Conservation (phyloP, 495 filamentous ascomycete species). For the Mytilinidion resinicola region DNA sequence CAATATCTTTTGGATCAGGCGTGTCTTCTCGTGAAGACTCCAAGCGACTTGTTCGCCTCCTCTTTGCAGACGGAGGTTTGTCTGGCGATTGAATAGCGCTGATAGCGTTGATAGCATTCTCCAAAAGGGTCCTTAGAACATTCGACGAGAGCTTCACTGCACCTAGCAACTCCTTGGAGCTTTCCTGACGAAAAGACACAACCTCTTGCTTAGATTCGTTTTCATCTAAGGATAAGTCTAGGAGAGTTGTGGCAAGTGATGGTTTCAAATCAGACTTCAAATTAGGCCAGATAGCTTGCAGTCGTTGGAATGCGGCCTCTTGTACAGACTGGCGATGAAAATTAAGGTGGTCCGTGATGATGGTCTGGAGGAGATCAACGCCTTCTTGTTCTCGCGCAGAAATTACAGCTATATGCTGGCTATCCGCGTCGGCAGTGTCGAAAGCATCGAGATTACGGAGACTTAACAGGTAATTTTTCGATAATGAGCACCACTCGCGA, state of each 20-base stretch:
- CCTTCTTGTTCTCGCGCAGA: constrained; percentile 62
- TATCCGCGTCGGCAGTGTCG: constrained; percentile 51
- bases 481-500: constrained; percentile 54
- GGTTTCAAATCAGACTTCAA: constrained; percentile 59
- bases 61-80: constrained; percentile 61
- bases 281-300: constrained; percentile 63
- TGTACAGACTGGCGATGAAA: constrained; percentile 45
- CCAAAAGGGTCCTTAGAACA: constrained; percentile 61
- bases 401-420: constrained; percentile 54
- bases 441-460: constrained; percentile 54
- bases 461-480: constrained; percentile 38
- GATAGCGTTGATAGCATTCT: constrained; percentile 61
- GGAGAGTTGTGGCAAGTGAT: constrained; percentile 52
- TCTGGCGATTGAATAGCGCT: constrained; percentile 57
- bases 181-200: not conserved
- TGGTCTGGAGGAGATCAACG: constrained; percentile 50
- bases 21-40: constrained; percentile 46
- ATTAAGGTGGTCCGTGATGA: constrained; percentile 21
- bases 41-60: constrained; percentile 64
- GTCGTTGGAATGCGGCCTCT: constrained; percentile 54
- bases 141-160: constrained; percentile 61
- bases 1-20: constrained; percentile 49
- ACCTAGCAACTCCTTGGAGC: constrained; percentile 54
- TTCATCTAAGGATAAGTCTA: constrained; percentile 45
- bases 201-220: constrained; percentile 1